These are phyloP conservation scores for Saccharomyces hybrid DNA, from an alignment of 1,139 yeast species.

Conservation along the genomic window DNA sequence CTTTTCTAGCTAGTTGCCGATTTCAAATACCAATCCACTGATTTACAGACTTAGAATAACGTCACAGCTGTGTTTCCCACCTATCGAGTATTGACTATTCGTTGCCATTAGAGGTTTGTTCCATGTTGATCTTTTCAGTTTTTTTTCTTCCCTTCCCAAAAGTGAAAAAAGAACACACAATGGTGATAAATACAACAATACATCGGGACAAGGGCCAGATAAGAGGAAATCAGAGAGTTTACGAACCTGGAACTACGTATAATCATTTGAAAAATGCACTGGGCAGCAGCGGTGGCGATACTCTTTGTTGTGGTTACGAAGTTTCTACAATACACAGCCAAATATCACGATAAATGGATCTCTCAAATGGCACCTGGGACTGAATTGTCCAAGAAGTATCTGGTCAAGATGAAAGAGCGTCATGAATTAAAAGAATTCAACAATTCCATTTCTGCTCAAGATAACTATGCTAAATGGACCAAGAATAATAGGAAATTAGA, in stretches of 20 bases:
- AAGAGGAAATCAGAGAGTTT: not conserved
- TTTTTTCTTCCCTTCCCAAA: not conserved
- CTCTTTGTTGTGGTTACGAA: slow-evolving; percentile 23
- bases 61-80: not conserved
- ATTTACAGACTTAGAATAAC: not conserved
- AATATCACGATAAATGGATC: slow-evolving; percentile 24
- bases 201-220: not conserved
- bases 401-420: slow-evolving; percentile 41
- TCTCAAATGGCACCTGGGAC: slow-evolving; percentile 15
- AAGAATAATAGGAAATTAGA: slow-evolving; percentile 72
- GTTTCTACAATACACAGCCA: slow-evolving; percentile 17
- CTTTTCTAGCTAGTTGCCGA: not conserved
- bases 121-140: not conserved
- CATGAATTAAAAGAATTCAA: slow-evolving; percentile 45
- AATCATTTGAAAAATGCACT: slow-evolving; percentile 7
- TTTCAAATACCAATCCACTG: not conserved
- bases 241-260: not conserved
- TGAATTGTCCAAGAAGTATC: slow-evolving; percentile 29
- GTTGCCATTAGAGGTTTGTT: slow-evolving; percentile 9
- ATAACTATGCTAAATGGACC: slow-evolving; percentile 94
- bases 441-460: slow-evolving; percentile 71
- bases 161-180: not conserved
- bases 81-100: not conserved
- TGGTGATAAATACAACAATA: not conserved
- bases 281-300: slow-evolving; percentile 22